Base-by-base conservation (phyloP, 108 stramenopile genomes). In the Cyclotella baltica region DNA sequence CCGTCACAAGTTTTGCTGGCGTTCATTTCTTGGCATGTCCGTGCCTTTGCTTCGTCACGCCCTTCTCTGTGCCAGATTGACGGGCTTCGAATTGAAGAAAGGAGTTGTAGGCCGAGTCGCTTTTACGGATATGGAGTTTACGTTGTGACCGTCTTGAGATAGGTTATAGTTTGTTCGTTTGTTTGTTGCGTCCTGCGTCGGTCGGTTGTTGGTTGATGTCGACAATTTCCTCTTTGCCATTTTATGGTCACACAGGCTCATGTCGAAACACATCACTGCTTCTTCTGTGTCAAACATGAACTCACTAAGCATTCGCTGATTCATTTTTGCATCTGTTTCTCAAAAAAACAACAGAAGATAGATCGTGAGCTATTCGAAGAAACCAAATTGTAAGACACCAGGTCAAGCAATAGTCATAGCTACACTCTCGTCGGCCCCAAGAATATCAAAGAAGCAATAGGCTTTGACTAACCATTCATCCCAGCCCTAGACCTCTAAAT, bases 201-300 rank as follows among this genome's bases (percentile, higher is more conserved):
- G n/a, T n/a, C n/a, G n/a, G n/a, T n/a, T n/a, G n/a, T n/a, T n/a
- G n/a, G n/a, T n/a, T n/a, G n/a, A n/a, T n/a, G n/a, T n/a, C n/a
- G n/a, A n/a, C n/a, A n/a, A n/a, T n/a, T n/a, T n/a, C n/a, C n/a
- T n/a, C n/a, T n/a, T n/a, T n/a, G n/a, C n/a, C n/a, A n/a, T n/a
- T 6, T n/a, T 9, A 22, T 16, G 46, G 40, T 64, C 15, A 64
- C 91, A 99, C 81, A 99, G 98, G 30, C 86, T 87, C 98, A 99
- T 99, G 77, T 99, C 99, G 46, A 99, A 92, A 30, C 99, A 93
- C 30, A 97, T 91, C 67, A 98, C 77, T 55, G 91, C 91, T 55
- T 96, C 90, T 48, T 96, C 95, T 16, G 85, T 86, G 71, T 97
- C 96, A 81, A 98, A 99, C 87, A 98, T 92, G 59, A 96, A 96